A percentile compares a stretch with the other conserved stretches of the same genome.
Conservation (phyloP, 2,329 filamentous ascomycete species). For the Xylariaceae sp. region DNA sequence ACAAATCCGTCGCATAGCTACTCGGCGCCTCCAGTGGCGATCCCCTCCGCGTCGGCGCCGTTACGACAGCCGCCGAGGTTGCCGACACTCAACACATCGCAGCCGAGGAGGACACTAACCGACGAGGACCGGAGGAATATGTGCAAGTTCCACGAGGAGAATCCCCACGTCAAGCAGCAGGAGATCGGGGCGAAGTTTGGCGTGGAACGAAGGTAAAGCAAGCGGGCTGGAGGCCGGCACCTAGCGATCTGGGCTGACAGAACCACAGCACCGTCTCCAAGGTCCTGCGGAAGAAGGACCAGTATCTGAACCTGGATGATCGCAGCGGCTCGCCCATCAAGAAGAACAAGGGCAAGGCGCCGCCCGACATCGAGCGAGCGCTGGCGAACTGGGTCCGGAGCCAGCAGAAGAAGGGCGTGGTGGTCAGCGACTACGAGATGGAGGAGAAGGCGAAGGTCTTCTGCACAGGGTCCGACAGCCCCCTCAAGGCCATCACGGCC, state of each 20-base stretch:
- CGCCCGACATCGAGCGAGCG: constrained; percentile 83
- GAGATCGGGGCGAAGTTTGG: constrained; percentile 95
- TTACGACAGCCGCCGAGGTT: constrained; percentile 45
- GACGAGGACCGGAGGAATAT: constrained; percentile 85
- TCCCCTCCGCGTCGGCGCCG: constrained; percentile 48
- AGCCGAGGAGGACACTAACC: constrained; percentile 79
- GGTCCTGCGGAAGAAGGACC: constrained; percentile 87
- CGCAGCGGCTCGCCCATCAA: constrained; percentile 74
- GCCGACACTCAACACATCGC: constrained; percentile 46
- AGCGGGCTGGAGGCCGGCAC: background rate
- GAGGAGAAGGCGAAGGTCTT: constrained; percentile 79
- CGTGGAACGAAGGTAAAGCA: constrained; percentile 82
- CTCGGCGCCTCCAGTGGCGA: constrained; percentile 49
- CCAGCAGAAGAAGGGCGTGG: constrained; percentile 65
- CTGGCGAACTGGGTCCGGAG: constrained; percentile 83
- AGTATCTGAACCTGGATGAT: constrained; percentile 79
- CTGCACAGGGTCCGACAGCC: constrained; percentile 63
- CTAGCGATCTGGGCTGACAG: constrained; percentile 18
- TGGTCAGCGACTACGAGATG: constrained; percentile 73
- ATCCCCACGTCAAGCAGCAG: constrained; percentile 86
- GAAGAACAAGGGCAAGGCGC: constrained; percentile 71
- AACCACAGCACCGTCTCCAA: constrained; percentile 87
- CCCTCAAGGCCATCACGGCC: constrained; percentile 62
- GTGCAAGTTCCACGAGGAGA: constrained; percentile 88
- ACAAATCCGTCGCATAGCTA: constrained; percentile 59